These are phyloP conservation scores for Amanita muscaria DNA, from an alignment of 768 basidiomycete species.

Conservation along the genomic window DNA sequence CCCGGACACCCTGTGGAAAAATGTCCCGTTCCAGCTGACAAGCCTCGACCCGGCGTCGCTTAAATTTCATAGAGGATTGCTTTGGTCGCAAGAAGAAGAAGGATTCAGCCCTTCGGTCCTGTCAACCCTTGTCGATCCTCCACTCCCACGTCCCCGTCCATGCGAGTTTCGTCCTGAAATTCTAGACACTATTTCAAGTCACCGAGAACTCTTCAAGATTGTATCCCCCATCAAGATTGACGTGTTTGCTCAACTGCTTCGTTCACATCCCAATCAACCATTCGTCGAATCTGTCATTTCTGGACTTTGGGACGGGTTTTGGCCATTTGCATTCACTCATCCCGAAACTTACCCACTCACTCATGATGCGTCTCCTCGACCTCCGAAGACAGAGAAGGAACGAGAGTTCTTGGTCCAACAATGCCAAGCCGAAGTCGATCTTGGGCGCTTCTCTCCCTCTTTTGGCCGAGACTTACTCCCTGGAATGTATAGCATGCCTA, in stretches of 20 bases:
- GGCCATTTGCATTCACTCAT: conserved; percentile 30
- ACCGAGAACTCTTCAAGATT: background rate
- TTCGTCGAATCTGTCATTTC: no score
- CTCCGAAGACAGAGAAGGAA: conserved; percentile 8
- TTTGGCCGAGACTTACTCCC: conserved; percentile 26
- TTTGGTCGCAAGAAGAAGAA: background rate
- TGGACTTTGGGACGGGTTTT: conserved; percentile 33
- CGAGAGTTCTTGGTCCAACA: conserved; percentile 18
- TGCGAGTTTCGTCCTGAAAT: background rate
- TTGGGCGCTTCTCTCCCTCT: conserved; percentile 15
- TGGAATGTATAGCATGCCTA: conserved; percentile 26
- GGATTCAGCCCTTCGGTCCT: background rate
- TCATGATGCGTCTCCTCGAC: no score
- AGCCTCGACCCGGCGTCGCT: no score
- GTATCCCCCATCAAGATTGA: background rate
- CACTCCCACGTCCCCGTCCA: background rate
- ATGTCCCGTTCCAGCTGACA: no score
- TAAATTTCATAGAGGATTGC: background rate
- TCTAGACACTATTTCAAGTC: background rate
- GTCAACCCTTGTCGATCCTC: background rate
- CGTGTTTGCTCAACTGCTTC: no score
- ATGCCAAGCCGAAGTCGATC: conserved; percentile 13
- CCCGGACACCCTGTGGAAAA: no score
- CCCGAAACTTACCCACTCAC: conserved; percentile 11
- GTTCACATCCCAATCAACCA: no score